Evolutionary conservation across 2,329 filamentous ascomycete species (phyloP), one percentile per base, ranked within the genome.

Genomic region (Penicillium glabrum): DNA sequence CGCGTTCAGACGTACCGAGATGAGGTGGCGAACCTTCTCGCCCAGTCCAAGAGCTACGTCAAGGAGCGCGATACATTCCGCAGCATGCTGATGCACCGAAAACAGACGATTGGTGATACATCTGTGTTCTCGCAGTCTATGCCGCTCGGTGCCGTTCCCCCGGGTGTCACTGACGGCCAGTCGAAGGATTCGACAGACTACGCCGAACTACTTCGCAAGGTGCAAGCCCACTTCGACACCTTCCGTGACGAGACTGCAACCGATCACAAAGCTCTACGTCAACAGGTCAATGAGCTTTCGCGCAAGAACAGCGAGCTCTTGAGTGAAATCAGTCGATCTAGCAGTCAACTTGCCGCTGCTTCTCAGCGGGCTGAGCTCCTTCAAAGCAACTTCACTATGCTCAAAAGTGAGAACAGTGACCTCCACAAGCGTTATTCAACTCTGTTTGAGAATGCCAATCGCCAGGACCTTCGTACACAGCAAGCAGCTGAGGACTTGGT

Each of bases 41-140:
- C 89, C 29, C 90, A 93, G 56, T 90, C 92, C 61, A 91, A 96
- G 78, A 96, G 91, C 72, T 96, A 96, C 73, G 91, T 95, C 71
- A 91, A 92, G 67, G 95, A 99, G 77, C 88, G 95, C 60, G 93
- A 99, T 71, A 97, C 97, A 86, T 98, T 97, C 87, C 88, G 93
- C 23, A 91, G 93, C 51, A 93, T 98, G 80, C 84, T 97, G 29
- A 90, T 93, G 64, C 90, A 95, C 60, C 83, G 86, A 56, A 85
- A 86, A 19, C 83, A 86, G 74, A 87, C 77, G 72, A 81, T 69
- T 68, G 83, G 69, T 70, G 84, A 71, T 43, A 82, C 84, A 16
- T 87, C 87, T 1, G 81, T 87, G 49, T 87, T 96, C 69, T 90
- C 89, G 1, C 86, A 88, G 65, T 90, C 89, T 19, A 77, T 89